Conservation (phyloP, 768 basidiomycete species). For the Leucogyrophana mollusca region DNA sequence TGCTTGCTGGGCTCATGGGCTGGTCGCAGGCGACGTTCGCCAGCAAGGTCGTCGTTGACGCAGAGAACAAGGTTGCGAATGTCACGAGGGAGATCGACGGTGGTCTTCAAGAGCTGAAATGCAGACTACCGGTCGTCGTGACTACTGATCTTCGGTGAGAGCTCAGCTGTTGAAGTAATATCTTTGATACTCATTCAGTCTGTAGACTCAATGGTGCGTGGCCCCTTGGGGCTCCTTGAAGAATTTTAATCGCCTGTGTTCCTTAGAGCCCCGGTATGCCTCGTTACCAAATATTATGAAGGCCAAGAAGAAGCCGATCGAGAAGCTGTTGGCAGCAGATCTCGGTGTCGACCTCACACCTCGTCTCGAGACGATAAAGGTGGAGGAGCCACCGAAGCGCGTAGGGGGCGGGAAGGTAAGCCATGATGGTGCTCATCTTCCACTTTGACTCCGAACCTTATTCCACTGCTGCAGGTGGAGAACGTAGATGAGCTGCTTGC, state of each 20-base stretch:
- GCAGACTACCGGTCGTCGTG: slow-evolving; percentile 78
- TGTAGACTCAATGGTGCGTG: slow-evolving; percentile 68
- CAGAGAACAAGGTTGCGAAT: slow-evolving; percentile 56
- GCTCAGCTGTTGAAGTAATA: not conserved
- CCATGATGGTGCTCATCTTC: not conserved
- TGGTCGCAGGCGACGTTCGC: slow-evolving; percentile 97
- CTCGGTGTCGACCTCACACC: slow-evolving; percentile 84
- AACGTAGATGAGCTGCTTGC: slow-evolving; percentile 86
- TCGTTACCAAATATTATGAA: slow-evolving; percentile 98
- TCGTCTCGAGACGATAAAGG: slow-evolving; percentile 80
- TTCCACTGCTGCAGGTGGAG: slow-evolving; percentile 47
- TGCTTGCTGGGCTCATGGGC: slow-evolving; percentile 89
- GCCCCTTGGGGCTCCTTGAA: too few species aligned
- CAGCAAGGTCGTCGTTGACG: slow-evolving; percentile 77
- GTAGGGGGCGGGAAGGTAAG: slow-evolving; percentile 87
- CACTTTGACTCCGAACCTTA: not conserved
- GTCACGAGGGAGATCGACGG: slow-evolving; percentile 95
- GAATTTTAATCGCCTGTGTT: slow-evolving; percentile 1
- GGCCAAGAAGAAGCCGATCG: slow-evolving; percentile 98
- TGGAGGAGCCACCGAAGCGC: slow-evolving; percentile 86
- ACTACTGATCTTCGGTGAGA: slow-evolving; percentile 91
- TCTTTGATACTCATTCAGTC: slow-evolving; percentile 1
- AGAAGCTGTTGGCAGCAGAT: slow-evolving; percentile 77
- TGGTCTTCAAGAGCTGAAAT: slow-evolving; percentile 80
- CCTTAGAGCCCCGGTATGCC: slow-evolving; percentile 91